phyloP scores from a whole-genome alignment of 2,329 filamentous ascomycete species.

The Calonectria pteridis region DNA sequence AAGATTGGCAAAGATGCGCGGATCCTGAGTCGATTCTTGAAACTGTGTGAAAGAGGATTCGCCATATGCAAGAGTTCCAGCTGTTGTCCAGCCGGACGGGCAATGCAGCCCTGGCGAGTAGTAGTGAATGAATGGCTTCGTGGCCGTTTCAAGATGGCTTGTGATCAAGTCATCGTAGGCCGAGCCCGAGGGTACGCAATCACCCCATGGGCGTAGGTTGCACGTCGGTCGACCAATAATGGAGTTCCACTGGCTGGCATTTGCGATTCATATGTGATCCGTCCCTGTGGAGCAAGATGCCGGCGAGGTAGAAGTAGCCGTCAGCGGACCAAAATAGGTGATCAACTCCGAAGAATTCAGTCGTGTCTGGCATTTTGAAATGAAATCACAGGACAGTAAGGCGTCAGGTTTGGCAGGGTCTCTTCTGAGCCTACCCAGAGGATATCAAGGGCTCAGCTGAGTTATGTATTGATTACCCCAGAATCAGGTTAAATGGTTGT shows the following conservation, averaged over 20 bases:
- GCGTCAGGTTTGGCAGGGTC: neutral
- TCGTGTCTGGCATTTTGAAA: constrained; percentile 42
- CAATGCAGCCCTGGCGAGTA: constrained; percentile 42
- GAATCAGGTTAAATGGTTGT: neutral
- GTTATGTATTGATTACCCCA: neutral
- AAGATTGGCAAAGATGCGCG: neutral
- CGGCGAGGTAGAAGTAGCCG: constrained; percentile 45
- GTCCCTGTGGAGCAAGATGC: constrained; percentile 35
- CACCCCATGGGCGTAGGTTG: neutral
- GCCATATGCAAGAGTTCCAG: constrained; percentile 27
- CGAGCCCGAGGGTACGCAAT: constrained; percentile 40
- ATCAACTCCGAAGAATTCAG: constrained; percentile 37
- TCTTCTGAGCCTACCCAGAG: no score
- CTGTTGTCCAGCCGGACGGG: constrained; percentile 42
- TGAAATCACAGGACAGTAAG: neutral
- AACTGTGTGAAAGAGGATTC: neutral
- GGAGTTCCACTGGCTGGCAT: neutral
- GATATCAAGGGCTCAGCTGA: neutral
- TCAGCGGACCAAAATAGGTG: constrained; percentile 48
- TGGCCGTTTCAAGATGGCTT: neutral
- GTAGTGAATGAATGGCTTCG: constrained; percentile 30
- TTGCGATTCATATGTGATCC: constrained; percentile 19
- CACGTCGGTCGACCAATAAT: constrained; percentile 28
- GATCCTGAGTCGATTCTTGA: constrained; percentile 30
- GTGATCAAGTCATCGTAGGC: constrained; percentile 22